Evolutionary conservation across 2,329 filamentous ascomycete genomes (phyloP), one percentile per base, ranked within the genome.

Genomic region (Aspergillus tanneri): DNA sequence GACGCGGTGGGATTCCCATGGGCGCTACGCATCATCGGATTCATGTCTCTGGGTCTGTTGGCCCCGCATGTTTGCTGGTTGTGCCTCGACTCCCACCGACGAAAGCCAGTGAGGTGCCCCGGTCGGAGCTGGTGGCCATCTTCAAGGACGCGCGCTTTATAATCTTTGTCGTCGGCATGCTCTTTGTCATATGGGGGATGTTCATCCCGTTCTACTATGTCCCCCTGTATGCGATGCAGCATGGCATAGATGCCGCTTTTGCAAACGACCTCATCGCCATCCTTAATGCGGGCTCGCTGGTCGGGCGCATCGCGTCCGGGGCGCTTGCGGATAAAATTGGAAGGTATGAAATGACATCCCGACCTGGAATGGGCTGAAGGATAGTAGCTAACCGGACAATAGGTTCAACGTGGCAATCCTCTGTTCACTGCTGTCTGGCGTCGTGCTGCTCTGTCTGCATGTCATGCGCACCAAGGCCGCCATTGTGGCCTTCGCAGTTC

Each of bases 1-100:
- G 67, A 67, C 0, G 27, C 69, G 37, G 27, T 41, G 12, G 38
- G 38, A 4, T 41, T 41, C 19, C 5, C 22, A 7, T 41, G 38
- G 38, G 10, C 38, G 3, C 16, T 41, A 6, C 38, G 38, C 5
- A 34, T 34, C 19, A 7, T 34, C 6, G 30, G 30, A 2, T 34
- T 34, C 8, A 19, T 34, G 6, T 34, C 30, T 3, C 30, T 34
- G 14, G 14, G 14, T 2, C 14, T 34, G 11, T 18, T 34, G 9
- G 30, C 30, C 1, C 30, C 30, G 30, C 30, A 34, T 34, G 30
- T 19, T 18, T 34, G 30, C 16, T 34, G 30, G 30, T 34, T 2
- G 30, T 34, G 5, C 30, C 30, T 34, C 30, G 30, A 10, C 19
- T 19, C 14, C 30, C 30, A 34, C 30, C 30, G 3, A 34, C 30